Percentiles rank a stretch among this genome's conserved stretches.
Evolutionary conservation across 164 flowering plant genomes (phyloP).

Genomic region (Hamamelis virginiana): DNA sequence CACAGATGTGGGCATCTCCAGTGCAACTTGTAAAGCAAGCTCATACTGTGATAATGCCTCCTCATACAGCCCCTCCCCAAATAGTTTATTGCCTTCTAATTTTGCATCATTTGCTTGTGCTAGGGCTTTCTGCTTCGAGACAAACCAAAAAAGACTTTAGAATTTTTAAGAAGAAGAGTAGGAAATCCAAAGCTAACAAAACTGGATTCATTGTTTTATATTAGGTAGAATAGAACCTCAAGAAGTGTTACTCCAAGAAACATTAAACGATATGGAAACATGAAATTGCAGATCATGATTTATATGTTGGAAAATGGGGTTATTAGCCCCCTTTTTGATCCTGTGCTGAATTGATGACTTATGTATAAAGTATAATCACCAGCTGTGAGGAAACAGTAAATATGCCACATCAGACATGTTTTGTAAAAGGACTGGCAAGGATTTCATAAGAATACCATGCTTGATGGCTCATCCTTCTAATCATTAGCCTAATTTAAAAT

Average conservation of each 20-base stretch:
- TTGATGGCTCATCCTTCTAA: neutral
- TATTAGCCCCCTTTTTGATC: no score
- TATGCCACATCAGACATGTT: neutral
- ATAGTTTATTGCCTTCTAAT: conserved; percentile 70
- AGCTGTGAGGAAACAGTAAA: no score
- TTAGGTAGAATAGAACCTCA: neutral
- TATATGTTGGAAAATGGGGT: no score
- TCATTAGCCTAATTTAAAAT: neutral
- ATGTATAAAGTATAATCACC: no score
- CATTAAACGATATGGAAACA: neutral
- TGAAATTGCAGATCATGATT: no score
- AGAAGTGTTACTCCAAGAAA: neutral
- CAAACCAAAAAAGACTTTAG: conserved; percentile 2
- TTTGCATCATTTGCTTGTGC: conserved; percentile 73
- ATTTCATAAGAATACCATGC: neutral
- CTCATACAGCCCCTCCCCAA: conserved; percentile 63
- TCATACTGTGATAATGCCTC: conserved; percentile 76
- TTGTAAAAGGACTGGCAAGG: neutral
- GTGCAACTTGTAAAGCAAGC: conserved; percentile 54
- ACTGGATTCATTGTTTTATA: neutral
- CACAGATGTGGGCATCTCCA: conserved; percentile 44
- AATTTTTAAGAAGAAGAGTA: conserved; percentile 1
- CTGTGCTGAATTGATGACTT: no score
- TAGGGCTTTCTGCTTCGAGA: conserved; percentile 49
- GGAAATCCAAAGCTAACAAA: neutral